These are phyloP conservation scores for Fragaria nilgerrensis DNA, from an alignment of 306 rosid species.

Conservation along the genomic window DNA sequence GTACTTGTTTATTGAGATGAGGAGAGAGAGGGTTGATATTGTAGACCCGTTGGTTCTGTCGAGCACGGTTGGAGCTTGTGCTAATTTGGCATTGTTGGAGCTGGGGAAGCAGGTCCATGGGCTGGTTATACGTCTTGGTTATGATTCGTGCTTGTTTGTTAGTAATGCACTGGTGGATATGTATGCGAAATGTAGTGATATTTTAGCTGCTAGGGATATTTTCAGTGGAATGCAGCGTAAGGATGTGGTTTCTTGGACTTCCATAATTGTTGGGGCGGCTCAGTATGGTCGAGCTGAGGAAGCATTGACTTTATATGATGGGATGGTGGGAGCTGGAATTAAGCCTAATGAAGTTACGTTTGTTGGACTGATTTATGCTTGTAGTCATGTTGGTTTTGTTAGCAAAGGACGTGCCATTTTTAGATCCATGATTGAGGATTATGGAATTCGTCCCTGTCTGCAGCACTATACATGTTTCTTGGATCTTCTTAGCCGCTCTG, in stretches of 20 bases:
- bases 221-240: conserved; percentile 50
- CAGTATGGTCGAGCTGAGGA: conserved; percentile 76
- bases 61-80: conserved; percentile 74
- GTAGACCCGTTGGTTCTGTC: conserved; percentile 79
- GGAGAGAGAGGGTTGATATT: conserved; percentile 52
- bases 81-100: conserved; percentile 65
- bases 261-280: conserved; percentile 77
- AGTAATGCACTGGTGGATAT: conserved; percentile 83
- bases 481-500: conserved; percentile 85
- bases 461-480: conserved; percentile 87
- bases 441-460: conserved; percentile 64
- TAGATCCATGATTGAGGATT: conserved; percentile 58
- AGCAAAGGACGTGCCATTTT: conserved; percentile 61
- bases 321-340: conserved; percentile 56
- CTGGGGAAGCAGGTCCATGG: conserved; percentile 81
- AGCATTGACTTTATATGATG: conserved; percentile 63
- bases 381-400: conserved; percentile 77
- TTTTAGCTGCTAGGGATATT: conserved; percentile 57
- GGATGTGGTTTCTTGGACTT: conserved; percentile 91
- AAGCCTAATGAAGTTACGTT: conserved; percentile 88
- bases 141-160: conserved; percentile 67
- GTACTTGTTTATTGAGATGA: conserved; percentile 61
- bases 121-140: conserved; percentile 59
- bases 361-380: conserved; percentile 83
- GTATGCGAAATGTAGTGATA: conserved; percentile 89